Evolutionary conservation across 116 monocot genomes (phyloP).

Genomic region (Cymodocea nodosa): DNA sequence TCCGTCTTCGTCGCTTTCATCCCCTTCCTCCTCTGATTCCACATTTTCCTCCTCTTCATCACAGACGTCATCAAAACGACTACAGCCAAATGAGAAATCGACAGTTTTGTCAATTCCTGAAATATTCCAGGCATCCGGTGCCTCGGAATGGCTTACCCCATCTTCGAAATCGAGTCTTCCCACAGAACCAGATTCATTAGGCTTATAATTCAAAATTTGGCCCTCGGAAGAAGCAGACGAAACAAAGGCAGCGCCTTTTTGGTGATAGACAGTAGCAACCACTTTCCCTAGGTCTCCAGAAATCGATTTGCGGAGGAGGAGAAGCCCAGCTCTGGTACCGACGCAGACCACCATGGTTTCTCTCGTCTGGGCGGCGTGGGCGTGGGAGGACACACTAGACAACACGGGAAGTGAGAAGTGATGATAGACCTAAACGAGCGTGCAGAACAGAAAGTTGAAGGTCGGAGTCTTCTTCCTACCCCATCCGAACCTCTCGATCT

Average conservation of each 20-base stretch:
- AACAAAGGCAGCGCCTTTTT: not conserved
- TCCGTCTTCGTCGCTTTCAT: not conserved
- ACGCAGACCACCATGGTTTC: not conserved
- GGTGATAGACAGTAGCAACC: not conserved
- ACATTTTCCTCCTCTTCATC: conserved; percentile 7
- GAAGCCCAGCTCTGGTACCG: not conserved
- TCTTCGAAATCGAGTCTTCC: conserved; percentile 3
- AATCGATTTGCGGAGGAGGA: not conserved
- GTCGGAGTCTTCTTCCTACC: no score
- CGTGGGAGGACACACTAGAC: no score
- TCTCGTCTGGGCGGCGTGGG: not conserved
- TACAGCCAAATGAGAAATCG: not conserved
- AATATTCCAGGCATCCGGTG: not conserved
- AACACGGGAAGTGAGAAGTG: not conserved
- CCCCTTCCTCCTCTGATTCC: conserved; percentile 1
- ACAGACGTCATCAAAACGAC: conserved; percentile 5
- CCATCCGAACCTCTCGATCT: no score
- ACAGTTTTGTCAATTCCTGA: not conserved
- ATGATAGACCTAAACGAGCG: not conserved
- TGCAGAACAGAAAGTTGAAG: no score
- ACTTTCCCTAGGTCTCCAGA: not conserved
- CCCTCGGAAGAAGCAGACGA: not conserved
- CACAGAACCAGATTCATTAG: not conserved
- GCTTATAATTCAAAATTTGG: not conserved
- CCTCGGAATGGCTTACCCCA: not conserved